Percentiles rank a stretch among this genome's conserved stretches.
Evolutionary conservation across 768 basidiomycete genomes (phyloP).

Genomic region (Boletus pseudopeckii): DNA sequence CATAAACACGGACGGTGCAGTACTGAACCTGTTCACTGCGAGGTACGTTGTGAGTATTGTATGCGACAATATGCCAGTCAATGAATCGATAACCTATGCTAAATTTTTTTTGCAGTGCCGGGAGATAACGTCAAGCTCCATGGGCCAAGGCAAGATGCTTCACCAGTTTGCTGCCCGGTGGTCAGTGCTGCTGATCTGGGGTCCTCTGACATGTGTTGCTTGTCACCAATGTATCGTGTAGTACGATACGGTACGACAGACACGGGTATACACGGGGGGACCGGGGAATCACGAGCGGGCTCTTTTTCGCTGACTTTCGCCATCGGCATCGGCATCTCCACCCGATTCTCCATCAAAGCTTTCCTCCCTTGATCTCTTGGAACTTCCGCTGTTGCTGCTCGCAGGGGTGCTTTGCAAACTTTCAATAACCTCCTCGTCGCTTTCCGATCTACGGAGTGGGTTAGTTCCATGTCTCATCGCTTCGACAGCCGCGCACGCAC

Average conservation of each 20-base stretch:
- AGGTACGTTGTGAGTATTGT: constrained; percentile 27
- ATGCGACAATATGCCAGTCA: not conserved
- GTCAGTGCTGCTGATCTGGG: not conserved
- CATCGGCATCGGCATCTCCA: not conserved
- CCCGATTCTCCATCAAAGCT: not conserved
- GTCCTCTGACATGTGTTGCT: not conserved
- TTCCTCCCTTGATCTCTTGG: constrained; percentile 16
- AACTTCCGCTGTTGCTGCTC: constrained; percentile 13
- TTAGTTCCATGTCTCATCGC: not conserved
- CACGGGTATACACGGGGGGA: not conserved
- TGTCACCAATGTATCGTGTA: not conserved
- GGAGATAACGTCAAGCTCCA: not conserved
- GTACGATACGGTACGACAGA: not conserved
- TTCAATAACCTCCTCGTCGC: constrained; percentile 24
- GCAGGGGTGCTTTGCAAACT: constrained; percentile 26
- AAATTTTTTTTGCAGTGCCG: not conserved
- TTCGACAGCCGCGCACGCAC: constrained; percentile 15
- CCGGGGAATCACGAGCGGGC: constrained; percentile 6
- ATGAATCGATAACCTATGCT: constrained; percentile 1
- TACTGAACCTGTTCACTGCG: constrained; percentile 72
- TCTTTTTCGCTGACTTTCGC: constrained; percentile 12
- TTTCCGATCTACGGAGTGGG: constrained; percentile 14
- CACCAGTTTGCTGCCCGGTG: not conserved
- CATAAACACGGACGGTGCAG: constrained; percentile 60
- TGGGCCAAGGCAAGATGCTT: not conserved